A percentile compares a stretch with the other conserved stretches of the same genome.
Evolutionary conservation across 1,284 basidiomycete species (phyloP).

Genomic region (Cystobasidium sp.): DNA sequence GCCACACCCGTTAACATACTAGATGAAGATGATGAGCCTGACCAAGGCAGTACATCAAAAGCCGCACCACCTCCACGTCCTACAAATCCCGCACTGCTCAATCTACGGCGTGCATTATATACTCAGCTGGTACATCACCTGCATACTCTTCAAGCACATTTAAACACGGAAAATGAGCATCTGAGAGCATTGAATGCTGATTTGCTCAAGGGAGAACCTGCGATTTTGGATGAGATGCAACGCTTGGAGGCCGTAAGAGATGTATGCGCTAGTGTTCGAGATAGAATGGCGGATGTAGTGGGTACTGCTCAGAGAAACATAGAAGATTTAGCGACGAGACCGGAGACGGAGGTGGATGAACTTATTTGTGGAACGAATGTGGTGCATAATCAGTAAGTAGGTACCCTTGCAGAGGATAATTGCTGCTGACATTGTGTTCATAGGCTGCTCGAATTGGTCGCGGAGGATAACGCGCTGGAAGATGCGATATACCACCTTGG

Average conservation of each 20-base stretch:
- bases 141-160: constrained; percentile 67
- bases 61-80: constrained; percentile 70
- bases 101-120: constrained; percentile 80
- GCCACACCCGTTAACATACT: constrained; percentile 47
- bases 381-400: constrained; percentile 90
- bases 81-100: constrained; percentile 72
- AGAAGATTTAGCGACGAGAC: constrained; percentile 69
- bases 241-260: constrained; percentile 92
- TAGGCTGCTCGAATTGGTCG: constrained; percentile 89
- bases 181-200: constrained; percentile 79
- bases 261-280: constrained; percentile 80
- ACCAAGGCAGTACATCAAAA: constrained; percentile 47
- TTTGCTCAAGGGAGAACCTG: constrained; percentile 84
- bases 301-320: constrained; percentile 70
- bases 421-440: not conserved
- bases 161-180: constrained; percentile 72
- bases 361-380: constrained; percentile 92
- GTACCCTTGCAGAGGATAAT: not conserved
- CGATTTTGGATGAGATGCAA: constrained; percentile 92
- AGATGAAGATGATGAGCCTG: constrained; percentile 48
- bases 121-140: constrained; percentile 74
- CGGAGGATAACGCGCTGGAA: constrained; percentile 98
- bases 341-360: constrained; percentile 86
- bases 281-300: constrained; percentile 69
- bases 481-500: constrained; percentile 98